Conservation (phyloP, 148 eudicot species). For the Simmondsia chinensis region DNA sequence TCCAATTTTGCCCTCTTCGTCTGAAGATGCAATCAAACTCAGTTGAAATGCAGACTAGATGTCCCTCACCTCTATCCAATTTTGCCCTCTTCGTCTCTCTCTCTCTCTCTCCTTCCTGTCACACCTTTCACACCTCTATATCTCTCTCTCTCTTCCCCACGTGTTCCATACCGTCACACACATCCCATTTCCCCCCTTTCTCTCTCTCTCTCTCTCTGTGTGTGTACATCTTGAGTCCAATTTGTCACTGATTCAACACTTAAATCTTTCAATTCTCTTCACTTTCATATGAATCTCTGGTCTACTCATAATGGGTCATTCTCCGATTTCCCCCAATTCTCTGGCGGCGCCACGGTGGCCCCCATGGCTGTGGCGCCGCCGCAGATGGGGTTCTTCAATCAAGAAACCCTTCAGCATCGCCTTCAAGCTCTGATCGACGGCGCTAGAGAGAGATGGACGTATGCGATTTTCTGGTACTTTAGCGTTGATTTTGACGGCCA, state of each 20-base stretch:
- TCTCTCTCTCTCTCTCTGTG: conserved; percentile 21
- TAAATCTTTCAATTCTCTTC: background rate
- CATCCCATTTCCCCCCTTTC: background rate
- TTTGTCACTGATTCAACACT: conserved; percentile 28
- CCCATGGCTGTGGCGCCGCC: background rate
- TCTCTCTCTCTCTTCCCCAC: conserved; percentile 2
- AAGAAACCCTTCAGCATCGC: conserved; percentile 63
- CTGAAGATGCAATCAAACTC: background rate
- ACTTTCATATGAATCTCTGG: conserved; percentile 31
- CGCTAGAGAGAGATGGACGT: conserved; percentile 53
- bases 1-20: background rate
- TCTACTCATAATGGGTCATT: conserved; percentile 24
- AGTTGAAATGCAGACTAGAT: background rate
- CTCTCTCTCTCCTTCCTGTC: background rate
- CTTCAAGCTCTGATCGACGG: conserved; percentile 64
- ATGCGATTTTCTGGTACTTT: conserved; percentile 94
- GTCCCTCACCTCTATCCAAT: background rate
- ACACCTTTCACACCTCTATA: background rate
- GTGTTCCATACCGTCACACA: conserved; percentile 17
- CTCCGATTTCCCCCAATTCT: conserved; percentile 24
- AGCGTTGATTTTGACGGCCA: conserved; percentile 22
- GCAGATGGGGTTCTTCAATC: conserved; percentile 16
- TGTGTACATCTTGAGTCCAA: conserved; percentile 36
- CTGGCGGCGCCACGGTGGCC: conserved; percentile 13
- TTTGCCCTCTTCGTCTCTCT: background rate